Conservation (phyloP, 2,329 filamentous ascomycete species). For the Colletotrichum sp. region DNA sequence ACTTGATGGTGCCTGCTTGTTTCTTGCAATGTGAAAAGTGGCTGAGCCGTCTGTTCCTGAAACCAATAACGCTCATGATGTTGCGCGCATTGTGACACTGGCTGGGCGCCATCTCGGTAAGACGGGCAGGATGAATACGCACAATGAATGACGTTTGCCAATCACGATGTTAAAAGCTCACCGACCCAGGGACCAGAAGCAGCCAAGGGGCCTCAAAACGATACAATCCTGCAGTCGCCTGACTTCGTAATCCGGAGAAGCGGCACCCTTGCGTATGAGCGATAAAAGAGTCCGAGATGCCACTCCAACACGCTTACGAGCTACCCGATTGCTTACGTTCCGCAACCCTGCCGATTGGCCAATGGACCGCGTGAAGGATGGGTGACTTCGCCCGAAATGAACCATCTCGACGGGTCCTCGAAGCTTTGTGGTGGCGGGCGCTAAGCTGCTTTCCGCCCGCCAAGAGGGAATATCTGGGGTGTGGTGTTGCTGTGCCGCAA, state of each 20-base stretch:
- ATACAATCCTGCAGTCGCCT: neutral
- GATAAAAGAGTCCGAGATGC: neutral
- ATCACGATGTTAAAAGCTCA: neutral
- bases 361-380: neutral
- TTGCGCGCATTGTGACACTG: neutral
- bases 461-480: neutral
- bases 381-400: conserved; percentile 8
- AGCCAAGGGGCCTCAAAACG: neutral
- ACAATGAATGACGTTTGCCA: neutral
- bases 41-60: accelerated
- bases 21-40: neutral
- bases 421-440: conserved; percentile 3
- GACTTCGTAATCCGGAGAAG: neutral
- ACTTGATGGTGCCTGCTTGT: neutral
- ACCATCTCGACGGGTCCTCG: neutral
- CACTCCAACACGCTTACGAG: neutral
- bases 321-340: neutral
- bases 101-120: neutral
- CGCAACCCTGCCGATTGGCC: neutral
- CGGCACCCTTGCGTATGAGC: neutral
- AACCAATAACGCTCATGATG: neutral
- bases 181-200: neutral
- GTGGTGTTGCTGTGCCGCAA: neutral
- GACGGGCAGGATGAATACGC: neutral
- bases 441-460: neutral